A percentile compares a stretch with the other conserved stretches of the same genome.
phyloP scores from a whole-genome alignment of 495 filamentous ascomycete genomes.

The Aspergillus panamensis region DNA sequence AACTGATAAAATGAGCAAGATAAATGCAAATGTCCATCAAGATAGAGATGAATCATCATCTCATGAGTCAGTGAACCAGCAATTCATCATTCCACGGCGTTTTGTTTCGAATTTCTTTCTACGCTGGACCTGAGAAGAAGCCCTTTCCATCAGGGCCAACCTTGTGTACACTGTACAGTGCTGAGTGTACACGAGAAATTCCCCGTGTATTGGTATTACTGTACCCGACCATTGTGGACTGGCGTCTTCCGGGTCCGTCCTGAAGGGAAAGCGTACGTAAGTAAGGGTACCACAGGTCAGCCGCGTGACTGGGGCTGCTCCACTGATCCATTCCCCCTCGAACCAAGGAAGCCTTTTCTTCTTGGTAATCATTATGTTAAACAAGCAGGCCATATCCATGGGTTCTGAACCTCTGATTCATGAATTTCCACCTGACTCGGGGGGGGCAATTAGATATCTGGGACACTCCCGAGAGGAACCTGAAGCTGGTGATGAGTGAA shows the following conservation, averaged over 20 bases:
- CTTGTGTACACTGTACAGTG: no score
- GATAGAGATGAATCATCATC: no score
- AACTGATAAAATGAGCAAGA: no score
- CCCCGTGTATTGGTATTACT: background rate
- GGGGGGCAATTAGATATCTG: background rate
- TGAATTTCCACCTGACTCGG: no score
- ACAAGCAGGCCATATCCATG: background rate
- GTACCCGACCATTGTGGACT: conserved; percentile 1
- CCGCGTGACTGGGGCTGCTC: conserved; percentile 21
- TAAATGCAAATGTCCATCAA: no score
- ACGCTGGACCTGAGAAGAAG: background rate
- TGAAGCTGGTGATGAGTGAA: no score
- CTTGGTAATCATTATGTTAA: background rate
- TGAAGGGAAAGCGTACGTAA: background rate
- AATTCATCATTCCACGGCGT: no score
- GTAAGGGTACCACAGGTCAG: conserved; percentile 17
- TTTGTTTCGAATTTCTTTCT: background rate
- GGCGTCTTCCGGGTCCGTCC: background rate
- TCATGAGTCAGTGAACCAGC: no score
- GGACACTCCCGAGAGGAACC: no score
- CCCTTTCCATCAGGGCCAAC: background rate
- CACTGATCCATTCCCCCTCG: conserved; percentile 16
- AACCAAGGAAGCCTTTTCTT: conserved; percentile 1
- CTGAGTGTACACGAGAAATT: background rate
- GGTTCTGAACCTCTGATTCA: no score